Conservation (phyloP, 2,329 filamentous ascomycete genomes). For the Thelonectria discophora region DNA sequence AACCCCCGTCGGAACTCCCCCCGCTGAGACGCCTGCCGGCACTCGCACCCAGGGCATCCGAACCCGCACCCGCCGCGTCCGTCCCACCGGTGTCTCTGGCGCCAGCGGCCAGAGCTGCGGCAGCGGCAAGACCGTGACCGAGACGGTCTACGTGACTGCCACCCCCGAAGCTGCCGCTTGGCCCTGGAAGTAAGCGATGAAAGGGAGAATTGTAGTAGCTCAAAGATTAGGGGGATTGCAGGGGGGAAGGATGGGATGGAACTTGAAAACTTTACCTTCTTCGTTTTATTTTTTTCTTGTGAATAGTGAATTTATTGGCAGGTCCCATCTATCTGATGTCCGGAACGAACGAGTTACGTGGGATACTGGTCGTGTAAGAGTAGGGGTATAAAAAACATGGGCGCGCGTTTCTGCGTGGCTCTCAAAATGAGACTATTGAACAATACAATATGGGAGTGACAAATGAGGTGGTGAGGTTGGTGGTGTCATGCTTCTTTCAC, state of each 20-base stretch:
- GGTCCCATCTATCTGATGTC: constrained; percentile 18
- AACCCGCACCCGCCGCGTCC: constrained; percentile 27
- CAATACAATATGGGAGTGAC: too few relatives aligned
- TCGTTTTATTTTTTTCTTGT: constrained; percentile 23
- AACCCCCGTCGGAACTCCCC: constrained; percentile 20
- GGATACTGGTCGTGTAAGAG: constrained; percentile 15
- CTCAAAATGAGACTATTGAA: not conserved
- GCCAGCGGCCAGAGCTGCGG: constrained; percentile 25
- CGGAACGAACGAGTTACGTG: constrained; percentile 12
- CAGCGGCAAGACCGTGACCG: constrained; percentile 29
- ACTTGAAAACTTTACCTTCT: constrained; percentile 13
- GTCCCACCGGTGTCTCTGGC: constrained; percentile 15
- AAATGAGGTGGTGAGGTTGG: too few relatives aligned
- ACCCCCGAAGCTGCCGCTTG: constrained; percentile 16
- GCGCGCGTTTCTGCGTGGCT: not conserved
- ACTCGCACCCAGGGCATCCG: constrained; percentile 18
- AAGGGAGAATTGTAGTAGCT: not conserved
- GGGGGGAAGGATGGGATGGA: constrained; percentile 3
- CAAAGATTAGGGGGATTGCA: not conserved
- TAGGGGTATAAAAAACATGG: not conserved
- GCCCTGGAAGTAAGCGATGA: constrained; percentile 16
- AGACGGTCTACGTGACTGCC: constrained; percentile 39
- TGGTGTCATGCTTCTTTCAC: too few relatives aligned
- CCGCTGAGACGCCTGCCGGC: constrained; percentile 7
- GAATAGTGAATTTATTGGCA: constrained; percentile 25